Percentiles rank a stretch among this genome's conserved stretches.
Evolutionary conservation across 1,284 basidiomycete genomes (phyloP).

Genomic region (Ganoderma leucocontextum): DNA sequence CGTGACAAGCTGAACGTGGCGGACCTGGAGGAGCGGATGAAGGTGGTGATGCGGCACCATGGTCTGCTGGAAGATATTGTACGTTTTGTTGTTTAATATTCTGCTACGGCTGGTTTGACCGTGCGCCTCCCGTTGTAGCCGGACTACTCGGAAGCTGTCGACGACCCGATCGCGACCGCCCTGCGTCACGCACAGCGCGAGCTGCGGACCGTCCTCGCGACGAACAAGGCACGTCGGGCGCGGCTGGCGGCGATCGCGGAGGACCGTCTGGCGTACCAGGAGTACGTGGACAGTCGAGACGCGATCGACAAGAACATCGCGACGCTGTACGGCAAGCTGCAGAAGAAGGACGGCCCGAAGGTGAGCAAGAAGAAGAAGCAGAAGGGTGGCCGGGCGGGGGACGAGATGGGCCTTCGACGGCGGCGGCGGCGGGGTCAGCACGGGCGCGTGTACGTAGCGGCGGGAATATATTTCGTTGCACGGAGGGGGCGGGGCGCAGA

Average conservation of each 20-base stretch:
- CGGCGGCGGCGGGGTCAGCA: too few relatives aligned
- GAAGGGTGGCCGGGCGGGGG: constrained; percentile 52
- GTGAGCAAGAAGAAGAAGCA: constrained; percentile 73
- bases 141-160: constrained; percentile 80
- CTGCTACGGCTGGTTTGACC: too few relatives aligned
- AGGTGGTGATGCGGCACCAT: too few relatives aligned
- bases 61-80: too few relatives aligned
- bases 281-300: constrained; percentile 84
- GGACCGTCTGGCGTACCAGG: constrained; percentile 89
- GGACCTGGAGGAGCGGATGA: too few relatives aligned
- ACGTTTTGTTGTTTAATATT: constrained; percentile 40
- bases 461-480: too few relatives aligned
- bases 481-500: too few relatives aligned
- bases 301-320: constrained; percentile 84
- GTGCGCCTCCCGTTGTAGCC: constrained; percentile 58
- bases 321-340: constrained; percentile 73
- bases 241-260: constrained; percentile 83
- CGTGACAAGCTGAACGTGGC: too few relatives aligned
- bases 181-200: constrained; percentile 88
- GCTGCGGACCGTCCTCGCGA: constrained; percentile 76
- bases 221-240: constrained; percentile 85
- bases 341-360: constrained; percentile 78
- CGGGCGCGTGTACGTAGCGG: too few relatives aligned
- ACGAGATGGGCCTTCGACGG: too few relatives aligned
- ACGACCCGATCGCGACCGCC: constrained; percentile 93